Conservation (phyloP, 1,284 basidiomycete species). For the Caloboletus inedulis region DNA sequence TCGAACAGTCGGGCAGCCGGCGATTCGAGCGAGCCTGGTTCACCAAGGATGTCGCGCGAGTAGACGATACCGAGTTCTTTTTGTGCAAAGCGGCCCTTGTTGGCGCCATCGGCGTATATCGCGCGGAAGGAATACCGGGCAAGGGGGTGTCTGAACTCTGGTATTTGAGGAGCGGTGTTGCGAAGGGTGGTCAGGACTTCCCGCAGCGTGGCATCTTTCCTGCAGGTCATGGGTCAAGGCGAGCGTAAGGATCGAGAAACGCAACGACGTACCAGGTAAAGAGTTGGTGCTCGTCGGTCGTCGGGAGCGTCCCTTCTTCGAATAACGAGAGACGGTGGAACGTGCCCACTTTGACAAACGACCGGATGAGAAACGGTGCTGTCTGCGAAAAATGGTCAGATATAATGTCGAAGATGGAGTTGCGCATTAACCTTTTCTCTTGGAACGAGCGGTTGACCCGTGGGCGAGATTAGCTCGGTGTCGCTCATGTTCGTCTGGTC, state of each 20-base stretch:
- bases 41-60: conserved; percentile 76
- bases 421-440: conserved; percentile 39
- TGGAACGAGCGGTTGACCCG: conserved; percentile 36
- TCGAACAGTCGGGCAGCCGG: conserved; percentile 58
- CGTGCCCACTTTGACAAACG: conserved; percentile 75
- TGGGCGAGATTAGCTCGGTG: conserved; percentile 35
- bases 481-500: conserved; percentile 37
- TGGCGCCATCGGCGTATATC: conserved; percentile 67
- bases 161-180: conserved; percentile 55
- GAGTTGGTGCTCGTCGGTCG: conserved; percentile 73
- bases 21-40: conserved; percentile 57
- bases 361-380: conserved; percentile 71
- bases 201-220: conserved; percentile 75
- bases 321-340: conserved; percentile 71
- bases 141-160: conserved; percentile 73
- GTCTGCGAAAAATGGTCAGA: conserved; percentile 44
- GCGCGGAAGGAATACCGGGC: conserved; percentile 75
- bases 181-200: conserved; percentile 74
- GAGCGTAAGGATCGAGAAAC: conserved; percentile 29
- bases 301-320: conserved; percentile 69
- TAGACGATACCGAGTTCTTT: conserved; percentile 78
- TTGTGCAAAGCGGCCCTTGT: conserved; percentile 63
- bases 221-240: conserved; percentile 28
- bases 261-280: conserved; percentile 60
- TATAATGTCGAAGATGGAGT: fast-evolving